phyloP scores from a whole-genome alignment of 345 rosid species.

The Eucalyptus tenuipes region DNA sequence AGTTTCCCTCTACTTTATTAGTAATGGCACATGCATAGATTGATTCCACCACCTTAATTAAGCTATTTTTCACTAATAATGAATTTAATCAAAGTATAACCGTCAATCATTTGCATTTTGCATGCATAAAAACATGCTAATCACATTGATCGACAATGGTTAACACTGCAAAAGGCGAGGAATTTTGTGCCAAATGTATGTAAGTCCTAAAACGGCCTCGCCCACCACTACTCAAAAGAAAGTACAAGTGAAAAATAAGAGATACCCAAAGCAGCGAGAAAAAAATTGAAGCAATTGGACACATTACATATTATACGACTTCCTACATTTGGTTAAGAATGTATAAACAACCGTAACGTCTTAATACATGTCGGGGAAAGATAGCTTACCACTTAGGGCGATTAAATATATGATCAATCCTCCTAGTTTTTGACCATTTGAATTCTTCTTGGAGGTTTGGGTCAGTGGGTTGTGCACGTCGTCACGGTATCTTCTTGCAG shows the following conservation, averaged over 20 bases:
- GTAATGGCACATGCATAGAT: background rate
- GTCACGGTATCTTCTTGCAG: background rate
- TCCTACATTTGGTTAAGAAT: background rate
- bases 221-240: accelerated
- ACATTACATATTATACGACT: accelerated
- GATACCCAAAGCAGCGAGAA: too few relatives aligned
- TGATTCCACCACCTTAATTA: background rate
- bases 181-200: background rate
- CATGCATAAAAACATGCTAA: background rate
- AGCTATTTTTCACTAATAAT: accelerated
- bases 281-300: too few relatives aligned
- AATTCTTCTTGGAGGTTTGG: background rate
- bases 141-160: background rate
- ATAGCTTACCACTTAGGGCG: background rate
- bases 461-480: background rate
- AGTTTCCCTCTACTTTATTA: background rate
- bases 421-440: accelerated
- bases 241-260: too few relatives aligned
- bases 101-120: background rate
- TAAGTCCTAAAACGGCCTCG: accelerated
- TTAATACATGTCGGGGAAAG: background rate
- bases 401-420: background rate
- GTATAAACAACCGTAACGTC: background rate
- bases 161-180: accelerated
- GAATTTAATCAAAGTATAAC: background rate